Evolutionary conservation across 257 asterid species (phyloP).

Genomic region (Lycium ferocissimum): DNA sequence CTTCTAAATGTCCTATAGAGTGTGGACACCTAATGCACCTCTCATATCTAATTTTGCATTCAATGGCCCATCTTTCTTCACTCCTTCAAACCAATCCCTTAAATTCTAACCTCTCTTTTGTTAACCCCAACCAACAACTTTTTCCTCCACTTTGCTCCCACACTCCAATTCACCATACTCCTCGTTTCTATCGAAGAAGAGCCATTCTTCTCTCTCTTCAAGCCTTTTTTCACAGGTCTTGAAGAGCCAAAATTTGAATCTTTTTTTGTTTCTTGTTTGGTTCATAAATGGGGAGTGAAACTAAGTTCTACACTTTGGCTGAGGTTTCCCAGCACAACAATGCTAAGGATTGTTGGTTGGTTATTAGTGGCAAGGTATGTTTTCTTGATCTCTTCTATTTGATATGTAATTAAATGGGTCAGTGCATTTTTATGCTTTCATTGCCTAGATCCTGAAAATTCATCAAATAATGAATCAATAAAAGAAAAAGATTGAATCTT

Average conservation of each 20-base stretch:
- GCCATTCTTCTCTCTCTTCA: constrained; percentile 25
- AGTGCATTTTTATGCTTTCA: constrained; percentile 24
- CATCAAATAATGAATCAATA: not conserved
- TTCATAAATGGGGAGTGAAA: constrained; percentile 54
- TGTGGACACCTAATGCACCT: not conserved
- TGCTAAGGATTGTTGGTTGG: constrained; percentile 82
- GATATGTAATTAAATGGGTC: constrained; percentile 8
- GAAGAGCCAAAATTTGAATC: constrained; percentile 24
- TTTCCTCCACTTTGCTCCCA: not conserved
- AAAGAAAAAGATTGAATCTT: not conserved
- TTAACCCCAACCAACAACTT: not conserved
- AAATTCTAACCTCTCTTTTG: constrained; percentile 33
- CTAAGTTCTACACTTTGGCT: constrained; percentile 60
- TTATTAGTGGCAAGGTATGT: constrained; percentile 73
- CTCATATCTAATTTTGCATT: too few relatives aligned
- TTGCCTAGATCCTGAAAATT: constrained; percentile 35
- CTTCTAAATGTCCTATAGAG: too few relatives aligned
- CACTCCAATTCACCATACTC: not conserved
- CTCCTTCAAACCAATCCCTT: constrained; percentile 45
- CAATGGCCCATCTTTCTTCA: not conserved
- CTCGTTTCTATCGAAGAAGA: constrained; percentile 2
- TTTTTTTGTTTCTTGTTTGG: not conserved
- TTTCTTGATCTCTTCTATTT: not conserved
- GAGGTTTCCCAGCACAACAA: constrained; percentile 82
- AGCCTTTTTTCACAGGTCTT: constrained; percentile 31